These are phyloP conservation scores for Acanthamoeba healyi DNA, from an alignment of 208 protist species.

Conservation along the genomic window DNA sequence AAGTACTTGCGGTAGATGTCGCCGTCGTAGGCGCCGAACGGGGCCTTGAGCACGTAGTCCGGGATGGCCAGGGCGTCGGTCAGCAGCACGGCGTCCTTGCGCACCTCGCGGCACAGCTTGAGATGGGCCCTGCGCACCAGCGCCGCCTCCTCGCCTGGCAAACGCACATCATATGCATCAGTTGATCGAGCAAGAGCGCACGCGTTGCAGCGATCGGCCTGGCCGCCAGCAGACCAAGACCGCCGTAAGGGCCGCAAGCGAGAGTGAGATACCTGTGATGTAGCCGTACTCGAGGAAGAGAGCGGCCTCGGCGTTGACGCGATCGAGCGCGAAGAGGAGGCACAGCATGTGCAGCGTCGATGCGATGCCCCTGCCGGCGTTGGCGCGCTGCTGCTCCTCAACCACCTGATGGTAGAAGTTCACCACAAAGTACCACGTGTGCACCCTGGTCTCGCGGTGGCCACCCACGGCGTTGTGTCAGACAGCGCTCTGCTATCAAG, in stretches of 20 bases:
- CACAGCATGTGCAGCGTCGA: background rate
- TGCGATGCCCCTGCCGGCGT: background rate
- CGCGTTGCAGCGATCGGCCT: too few species aligned
- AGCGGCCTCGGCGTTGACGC: constrained; percentile 18
- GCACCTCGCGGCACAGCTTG: constrained; percentile 21
- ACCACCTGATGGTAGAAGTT: background rate
- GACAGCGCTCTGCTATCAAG: background rate
- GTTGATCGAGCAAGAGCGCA: too few species aligned
- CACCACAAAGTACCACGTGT: constrained; percentile 64
- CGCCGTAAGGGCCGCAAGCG: background rate
- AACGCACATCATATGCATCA: background rate
- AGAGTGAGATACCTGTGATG: background rate
- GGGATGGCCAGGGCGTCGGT: constrained; percentile 17
- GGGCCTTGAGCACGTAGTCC: constrained; percentile 51
- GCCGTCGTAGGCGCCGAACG: constrained; percentile 58
- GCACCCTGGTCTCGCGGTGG: too few species aligned
- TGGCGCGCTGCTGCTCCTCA: background rate
- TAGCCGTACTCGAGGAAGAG: constrained; percentile 56
- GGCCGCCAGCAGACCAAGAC: background rate
- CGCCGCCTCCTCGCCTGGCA: background rate
- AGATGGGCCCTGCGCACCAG: constrained; percentile 2
- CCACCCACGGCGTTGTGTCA: background rate
- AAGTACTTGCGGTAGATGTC: constrained; percentile 72
- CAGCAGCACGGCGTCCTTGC: constrained; percentile 23
- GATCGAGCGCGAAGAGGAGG: constrained; percentile 1